Conservation (phyloP, 148 eudicot species). For the Rhododendron kiyosumense region DNA sequence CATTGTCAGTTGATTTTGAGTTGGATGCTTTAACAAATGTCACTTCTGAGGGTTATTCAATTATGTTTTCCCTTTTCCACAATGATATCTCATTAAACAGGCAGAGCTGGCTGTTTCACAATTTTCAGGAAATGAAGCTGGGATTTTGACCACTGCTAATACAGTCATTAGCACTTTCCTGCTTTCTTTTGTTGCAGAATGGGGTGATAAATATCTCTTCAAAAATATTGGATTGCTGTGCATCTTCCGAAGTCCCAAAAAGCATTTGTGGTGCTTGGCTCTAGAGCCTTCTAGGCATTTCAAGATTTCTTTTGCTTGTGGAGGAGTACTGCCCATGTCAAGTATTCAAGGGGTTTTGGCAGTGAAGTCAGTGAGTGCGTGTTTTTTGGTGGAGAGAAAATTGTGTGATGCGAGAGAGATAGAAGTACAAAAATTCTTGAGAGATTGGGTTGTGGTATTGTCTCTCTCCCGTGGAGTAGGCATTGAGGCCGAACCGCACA, state of each 20-base stretch:
- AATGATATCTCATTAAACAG: slow-evolving; percentile 36
- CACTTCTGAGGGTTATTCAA: neutral
- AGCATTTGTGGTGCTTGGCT: neutral
- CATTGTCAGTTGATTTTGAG: too few relatives aligned
- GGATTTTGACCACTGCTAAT: slow-evolving; percentile 11
- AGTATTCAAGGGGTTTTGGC: too few relatives aligned
- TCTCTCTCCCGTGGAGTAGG: neutral
- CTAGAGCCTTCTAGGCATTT: neutral
- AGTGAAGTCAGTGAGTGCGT: neutral
- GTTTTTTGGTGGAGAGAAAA: neutral
- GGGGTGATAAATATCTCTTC: too few relatives aligned
- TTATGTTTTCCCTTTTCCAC: neutral
- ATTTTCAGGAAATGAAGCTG: slow-evolving; percentile 83
- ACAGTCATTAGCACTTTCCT: too few relatives aligned
- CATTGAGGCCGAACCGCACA: neutral
- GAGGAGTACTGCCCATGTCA: too few relatives aligned
- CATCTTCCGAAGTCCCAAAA: neutral
- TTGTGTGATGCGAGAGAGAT: neutral
- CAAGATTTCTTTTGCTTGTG: neutral
- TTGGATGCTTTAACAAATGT: too few relatives aligned
- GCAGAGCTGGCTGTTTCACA: slow-evolving; percentile 97
- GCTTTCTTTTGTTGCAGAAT: too few relatives aligned
- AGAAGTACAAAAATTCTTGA: neutral
- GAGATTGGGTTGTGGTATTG: neutral
- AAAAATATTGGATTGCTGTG: neutral